phyloP scores from a whole-genome alignment of 176 grass and related monocot species.

The Hyparrhenia diplandra region DNA sequence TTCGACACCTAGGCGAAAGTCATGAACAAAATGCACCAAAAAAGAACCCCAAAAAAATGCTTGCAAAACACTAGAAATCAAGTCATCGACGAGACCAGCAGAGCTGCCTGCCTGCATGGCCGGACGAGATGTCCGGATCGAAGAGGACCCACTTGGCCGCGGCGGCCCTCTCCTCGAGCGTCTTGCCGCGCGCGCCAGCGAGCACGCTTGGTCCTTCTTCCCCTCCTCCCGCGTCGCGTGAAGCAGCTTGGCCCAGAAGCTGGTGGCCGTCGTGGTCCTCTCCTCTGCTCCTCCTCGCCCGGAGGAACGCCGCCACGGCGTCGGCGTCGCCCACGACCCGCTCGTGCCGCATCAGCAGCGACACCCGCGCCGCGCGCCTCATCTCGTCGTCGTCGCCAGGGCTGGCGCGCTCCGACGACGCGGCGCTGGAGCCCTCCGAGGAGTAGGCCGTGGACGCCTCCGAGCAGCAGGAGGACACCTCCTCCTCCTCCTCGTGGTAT shows the following conservation, averaged over 20 bases:
- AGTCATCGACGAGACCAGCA: slow-evolving; percentile 1
- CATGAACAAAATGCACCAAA: not conserved
- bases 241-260: slow-evolving; percentile 76
- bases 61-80: not conserved
- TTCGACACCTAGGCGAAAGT: not conserved
- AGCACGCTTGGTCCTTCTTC: slow-evolving; percentile 42
- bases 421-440: slow-evolving; percentile 13
- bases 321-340: slow-evolving; percentile 35
- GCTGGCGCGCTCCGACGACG: slow-evolving; percentile 20
- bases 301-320: slow-evolving; percentile 24
- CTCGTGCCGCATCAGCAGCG: slow-evolving; percentile 46
- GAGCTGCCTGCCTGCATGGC: slow-evolving; percentile 3
- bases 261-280: slow-evolving; percentile 21
- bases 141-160: slow-evolving; percentile 61
- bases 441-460: slow-evolving; percentile 30
- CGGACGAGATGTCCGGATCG: not conserved
- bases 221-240: slow-evolving; percentile 26
- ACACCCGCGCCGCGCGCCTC: slow-evolving; percentile 30
- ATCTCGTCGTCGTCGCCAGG: slow-evolving; percentile 22
- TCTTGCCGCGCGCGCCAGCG: slow-evolving; percentile 40
- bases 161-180: slow-evolving; percentile 46
- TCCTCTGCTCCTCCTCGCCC: slow-evolving; percentile 16
- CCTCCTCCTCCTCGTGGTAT: not conserved
- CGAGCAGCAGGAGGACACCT: slow-evolving; percentile 46
- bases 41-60: not conserved